Percentiles rank a stretch among this genome's conserved stretches.
Evolutionary conservation across 768 basidiomycete species (phyloP).

Genomic region (Amanita rubescens): DNA sequence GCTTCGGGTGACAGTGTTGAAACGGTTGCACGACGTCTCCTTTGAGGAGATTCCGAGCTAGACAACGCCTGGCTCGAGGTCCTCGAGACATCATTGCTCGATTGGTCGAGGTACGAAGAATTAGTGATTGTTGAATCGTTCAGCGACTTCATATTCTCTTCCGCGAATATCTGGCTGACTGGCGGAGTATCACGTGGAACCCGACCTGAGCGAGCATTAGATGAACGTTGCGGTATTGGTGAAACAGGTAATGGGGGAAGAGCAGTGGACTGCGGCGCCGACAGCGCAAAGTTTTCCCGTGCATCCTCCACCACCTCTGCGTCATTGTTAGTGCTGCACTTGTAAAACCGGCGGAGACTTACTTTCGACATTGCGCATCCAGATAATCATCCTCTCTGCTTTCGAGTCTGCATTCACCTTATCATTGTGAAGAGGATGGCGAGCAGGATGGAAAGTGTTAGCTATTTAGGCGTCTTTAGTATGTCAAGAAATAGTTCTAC

Average conservation of each 20-base stretch:
- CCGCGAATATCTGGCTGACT: slow-evolving; percentile 64
- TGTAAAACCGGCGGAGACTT: slow-evolving; percentile 23
- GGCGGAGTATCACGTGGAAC: slow-evolving; percentile 57
- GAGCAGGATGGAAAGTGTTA: slow-evolving; percentile 45
- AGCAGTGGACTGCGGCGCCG: slow-evolving; percentile 34
- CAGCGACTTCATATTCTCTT: slow-evolving; percentile 23
- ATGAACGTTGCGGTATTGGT: slow-evolving; percentile 43
- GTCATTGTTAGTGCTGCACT: slow-evolving; percentile 9
- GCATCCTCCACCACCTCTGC: slow-evolving; percentile 80
- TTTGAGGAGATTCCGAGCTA: slow-evolving; percentile 35
- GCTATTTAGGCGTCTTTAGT: slow-evolving; percentile 19
- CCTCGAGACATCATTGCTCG: slow-evolving; percentile 19
- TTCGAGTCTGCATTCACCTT: slow-evolving; percentile 45
- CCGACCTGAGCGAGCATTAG: slow-evolving; percentile 36
- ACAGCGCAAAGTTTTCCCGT: slow-evolving; percentile 62
- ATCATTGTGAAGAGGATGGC: slow-evolving; percentile 46
- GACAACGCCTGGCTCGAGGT: slow-evolving; percentile 23
- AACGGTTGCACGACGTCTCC: slow-evolving; percentile 57
- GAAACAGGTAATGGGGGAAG: slow-evolving; percentile 60
- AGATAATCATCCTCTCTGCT: slow-evolving; percentile 66
- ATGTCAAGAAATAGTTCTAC: not conserved
- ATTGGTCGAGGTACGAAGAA: slow-evolving; percentile 23
- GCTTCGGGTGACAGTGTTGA: slow-evolving; percentile 54
- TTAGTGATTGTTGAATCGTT: slow-evolving; percentile 17
- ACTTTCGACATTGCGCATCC: slow-evolving; percentile 85